These are phyloP conservation scores for Xerocomus potaroensis DNA, from an alignment of 768 basidiomycete species.

Conservation along the genomic window DNA sequence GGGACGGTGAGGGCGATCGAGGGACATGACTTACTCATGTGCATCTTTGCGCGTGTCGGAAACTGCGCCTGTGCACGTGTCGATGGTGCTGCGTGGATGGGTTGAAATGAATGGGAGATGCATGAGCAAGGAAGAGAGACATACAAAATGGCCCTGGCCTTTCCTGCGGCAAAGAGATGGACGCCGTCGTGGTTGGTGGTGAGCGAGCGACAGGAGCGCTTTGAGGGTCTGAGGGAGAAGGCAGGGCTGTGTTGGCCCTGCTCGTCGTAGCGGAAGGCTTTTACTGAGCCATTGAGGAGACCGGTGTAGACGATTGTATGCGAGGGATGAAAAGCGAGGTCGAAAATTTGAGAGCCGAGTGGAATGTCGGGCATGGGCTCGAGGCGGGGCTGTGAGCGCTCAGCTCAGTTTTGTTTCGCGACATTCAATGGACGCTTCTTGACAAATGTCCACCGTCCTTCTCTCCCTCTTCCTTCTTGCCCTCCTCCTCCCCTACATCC, in stretches of 20 bases:
- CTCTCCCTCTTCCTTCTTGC: slow-evolving; percentile 26
- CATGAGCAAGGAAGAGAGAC: slow-evolving; percentile 27
- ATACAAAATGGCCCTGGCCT: slow-evolving; percentile 74
- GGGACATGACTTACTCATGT: slow-evolving; percentile 58
- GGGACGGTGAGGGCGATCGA: slow-evolving; percentile 6
- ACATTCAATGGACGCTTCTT: slow-evolving; percentile 27
- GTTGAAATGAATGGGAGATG: slow-evolving; percentile 14
- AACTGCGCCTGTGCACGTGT: slow-evolving; percentile 54
- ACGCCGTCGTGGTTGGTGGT: slow-evolving; percentile 63
- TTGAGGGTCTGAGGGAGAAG: slow-evolving; percentile 71
- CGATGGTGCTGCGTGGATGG: slow-evolving; percentile 55
- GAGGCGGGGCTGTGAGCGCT: neutral
- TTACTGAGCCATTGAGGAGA: slow-evolving; percentile 78
- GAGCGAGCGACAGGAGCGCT: slow-evolving; percentile 78
- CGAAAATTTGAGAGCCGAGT: slow-evolving; percentile 79
- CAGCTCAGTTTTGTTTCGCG: neutral
- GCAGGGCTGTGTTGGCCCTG: slow-evolving; percentile 51
- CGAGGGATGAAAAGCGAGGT: slow-evolving; percentile 82
- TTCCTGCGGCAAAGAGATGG: slow-evolving; percentile 74
- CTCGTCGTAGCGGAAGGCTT: slow-evolving; percentile 76
- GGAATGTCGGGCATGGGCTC: slow-evolving; percentile 48
- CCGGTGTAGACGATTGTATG: slow-evolving; percentile 67
- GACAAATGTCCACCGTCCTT: slow-evolving; percentile 34
- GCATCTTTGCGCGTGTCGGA: slow-evolving; percentile 45
- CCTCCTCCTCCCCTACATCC: slow-evolving; percentile 28